phyloP scores from a whole-genome alignment of 2,329 filamentous ascomycete genomes.

The Diaporthe nobilis region DNA sequence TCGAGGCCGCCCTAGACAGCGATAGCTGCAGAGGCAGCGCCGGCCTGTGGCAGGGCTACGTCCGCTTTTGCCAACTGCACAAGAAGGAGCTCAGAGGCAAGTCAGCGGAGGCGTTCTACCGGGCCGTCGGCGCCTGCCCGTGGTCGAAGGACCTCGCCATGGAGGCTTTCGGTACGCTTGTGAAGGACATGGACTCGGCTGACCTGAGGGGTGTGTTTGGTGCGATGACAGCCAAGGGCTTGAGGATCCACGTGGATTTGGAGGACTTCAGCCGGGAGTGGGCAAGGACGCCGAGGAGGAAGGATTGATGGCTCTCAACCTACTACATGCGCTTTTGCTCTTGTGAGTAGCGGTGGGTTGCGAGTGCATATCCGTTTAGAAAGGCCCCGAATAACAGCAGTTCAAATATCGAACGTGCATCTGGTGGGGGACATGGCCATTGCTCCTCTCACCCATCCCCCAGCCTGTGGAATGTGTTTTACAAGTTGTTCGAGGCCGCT shows the following conservation, averaged over 20 bases:
- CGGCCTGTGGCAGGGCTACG: conserved; percentile 65
- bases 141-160: conserved; percentile 66
- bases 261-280: conserved; percentile 61
- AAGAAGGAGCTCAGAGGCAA: conserved; percentile 56
- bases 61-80: conserved; percentile 60
- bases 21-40: conserved; percentile 56
- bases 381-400: too few relatives aligned
- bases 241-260: conserved; percentile 66
- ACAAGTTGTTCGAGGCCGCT: too few relatives aligned
- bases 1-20: conserved; percentile 65
- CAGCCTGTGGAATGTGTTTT: too few relatives aligned
- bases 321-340: too few relatives aligned
- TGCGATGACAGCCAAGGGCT: conserved; percentile 63
- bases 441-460: too few relatives aligned
- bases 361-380: too few relatives aligned
- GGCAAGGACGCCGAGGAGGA: conserved; percentile 42
- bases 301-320: too few relatives aligned
- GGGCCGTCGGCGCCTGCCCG: conserved; percentile 62
- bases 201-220: conserved; percentile 65
- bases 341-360: too few relatives aligned
- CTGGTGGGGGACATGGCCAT: too few relatives aligned
- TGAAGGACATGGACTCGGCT: conserved; percentile 59
- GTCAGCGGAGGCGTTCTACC: conserved; percentile 64
- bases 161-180: conserved; percentile 64
- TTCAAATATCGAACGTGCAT: too few relatives aligned